phyloP scores from a whole-genome alignment of 2,329 filamentous ascomycete genomes.

The Diplodia seriata region DNA sequence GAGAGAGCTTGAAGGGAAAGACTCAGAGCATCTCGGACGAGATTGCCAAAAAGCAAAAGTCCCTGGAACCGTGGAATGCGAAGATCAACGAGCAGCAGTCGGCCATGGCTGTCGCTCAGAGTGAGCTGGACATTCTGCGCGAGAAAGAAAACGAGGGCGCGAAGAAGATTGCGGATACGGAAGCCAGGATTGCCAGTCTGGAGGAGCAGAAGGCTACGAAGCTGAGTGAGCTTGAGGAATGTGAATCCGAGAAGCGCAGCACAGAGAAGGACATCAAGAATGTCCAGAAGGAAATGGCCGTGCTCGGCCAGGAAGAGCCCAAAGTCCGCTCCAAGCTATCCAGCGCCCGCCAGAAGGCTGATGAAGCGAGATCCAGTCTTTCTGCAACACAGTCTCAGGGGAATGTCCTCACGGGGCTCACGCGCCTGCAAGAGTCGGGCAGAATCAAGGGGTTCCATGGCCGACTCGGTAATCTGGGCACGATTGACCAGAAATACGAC shows the following conservation, averaged over 20 bases:
- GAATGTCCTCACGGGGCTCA: slow-evolving; percentile 87
- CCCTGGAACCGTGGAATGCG: slow-evolving; percentile 93
- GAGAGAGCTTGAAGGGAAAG: slow-evolving; percentile 90
- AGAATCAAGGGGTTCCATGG: slow-evolving; percentile 98
- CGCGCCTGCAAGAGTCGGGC: slow-evolving; percentile 94
- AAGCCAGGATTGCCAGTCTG: slow-evolving; percentile 77
- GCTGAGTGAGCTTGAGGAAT: slow-evolving; percentile 74
- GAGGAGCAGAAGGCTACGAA: slow-evolving; percentile 76
- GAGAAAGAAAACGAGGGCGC: slow-evolving; percentile 90
- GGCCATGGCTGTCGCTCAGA: slow-evolving; percentile 90
- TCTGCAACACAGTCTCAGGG: slow-evolving; percentile 90
- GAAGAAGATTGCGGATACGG: slow-evolving; percentile 80
- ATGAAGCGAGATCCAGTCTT: slow-evolving; percentile 90
- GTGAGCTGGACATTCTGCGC: slow-evolving; percentile 87
- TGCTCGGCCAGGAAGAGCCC: slow-evolving; percentile 78
- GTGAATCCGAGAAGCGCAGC: slow-evolving; percentile 72
- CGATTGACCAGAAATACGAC: slow-evolving; percentile 93
- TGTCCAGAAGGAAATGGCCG: slow-evolving; percentile 73
- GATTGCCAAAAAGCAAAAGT: slow-evolving; percentile 90
- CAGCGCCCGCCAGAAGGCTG: slow-evolving; percentile 88
- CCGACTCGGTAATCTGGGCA: slow-evolving; percentile 88
- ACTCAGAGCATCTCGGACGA: slow-evolving; percentile 93
- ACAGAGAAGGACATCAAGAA: slow-evolving; percentile 78
- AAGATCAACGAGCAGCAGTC: slow-evolving; percentile 98
- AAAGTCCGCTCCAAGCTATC: slow-evolving; percentile 85